Conservation (phyloP, 257 asterid species). For the Leptodermis oblonga region DNA sequence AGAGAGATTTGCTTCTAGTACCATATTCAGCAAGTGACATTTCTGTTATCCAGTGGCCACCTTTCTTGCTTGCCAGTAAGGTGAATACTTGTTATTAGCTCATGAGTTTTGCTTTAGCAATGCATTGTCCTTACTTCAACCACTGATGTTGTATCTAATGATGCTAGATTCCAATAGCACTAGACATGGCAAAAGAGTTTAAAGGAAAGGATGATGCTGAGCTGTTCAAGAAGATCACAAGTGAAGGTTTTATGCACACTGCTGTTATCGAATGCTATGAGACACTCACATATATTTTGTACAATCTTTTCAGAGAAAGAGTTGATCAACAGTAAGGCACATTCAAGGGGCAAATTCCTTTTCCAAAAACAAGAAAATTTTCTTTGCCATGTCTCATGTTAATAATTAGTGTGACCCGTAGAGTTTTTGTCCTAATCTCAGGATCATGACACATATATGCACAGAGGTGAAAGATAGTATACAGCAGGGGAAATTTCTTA, state of each 20-base stretch:
- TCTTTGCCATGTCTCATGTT: conserved; percentile 14
- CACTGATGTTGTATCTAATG: conserved; percentile 21
- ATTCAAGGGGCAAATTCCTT: neutral
- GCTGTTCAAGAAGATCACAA: conserved; percentile 75
- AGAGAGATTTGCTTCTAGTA: conserved; percentile 87
- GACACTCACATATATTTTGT: conserved; percentile 64
- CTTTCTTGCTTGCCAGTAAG: conserved; percentile 98
- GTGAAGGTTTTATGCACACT: conserved; percentile 76
- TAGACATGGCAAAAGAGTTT: conserved; percentile 96
- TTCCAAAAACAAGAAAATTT: neutral
- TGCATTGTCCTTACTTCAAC: conserved; percentile 21
- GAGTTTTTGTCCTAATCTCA: conserved; percentile 30
- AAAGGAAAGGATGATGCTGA: conserved; percentile 81
- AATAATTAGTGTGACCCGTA: conserved; percentile 13
- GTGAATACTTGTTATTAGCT: conserved; percentile 38
- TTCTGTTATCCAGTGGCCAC: conserved; percentile 98
- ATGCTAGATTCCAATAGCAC: conserved; percentile 88
- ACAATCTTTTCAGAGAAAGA: conserved; percentile 52
- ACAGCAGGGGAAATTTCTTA: conserved; percentile 41
- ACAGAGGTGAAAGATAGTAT: conserved; percentile 68
- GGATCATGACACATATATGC: conserved; percentile 61
- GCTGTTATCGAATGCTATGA: conserved; percentile 92
- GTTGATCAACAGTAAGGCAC: conserved; percentile 65
- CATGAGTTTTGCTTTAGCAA: conserved; percentile 11
- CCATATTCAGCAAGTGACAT: conserved; percentile 86